Conservation (phyloP, 1,284 basidiomycete genomes). For the Leccinum pachyderme region DNA sequence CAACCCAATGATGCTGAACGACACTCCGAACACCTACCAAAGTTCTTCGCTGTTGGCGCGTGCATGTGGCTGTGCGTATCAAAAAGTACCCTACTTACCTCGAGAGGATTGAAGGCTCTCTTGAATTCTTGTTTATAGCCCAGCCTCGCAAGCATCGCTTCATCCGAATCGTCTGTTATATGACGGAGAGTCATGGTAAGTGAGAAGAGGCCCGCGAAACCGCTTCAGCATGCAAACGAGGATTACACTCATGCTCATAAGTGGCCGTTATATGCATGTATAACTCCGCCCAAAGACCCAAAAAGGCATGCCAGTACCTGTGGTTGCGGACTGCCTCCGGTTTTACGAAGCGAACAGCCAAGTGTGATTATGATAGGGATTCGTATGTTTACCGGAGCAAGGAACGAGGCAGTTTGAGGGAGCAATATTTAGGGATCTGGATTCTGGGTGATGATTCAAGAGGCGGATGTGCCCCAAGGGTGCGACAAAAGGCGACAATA, state of each 20-base stretch:
- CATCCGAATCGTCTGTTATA: background rate
- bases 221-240: background rate
- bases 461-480: too few species aligned
- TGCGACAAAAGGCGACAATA: too few species aligned
- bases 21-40: constrained; percentile 34
- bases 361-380: too few species aligned
- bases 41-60: background rate
- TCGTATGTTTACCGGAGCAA: too few species aligned
- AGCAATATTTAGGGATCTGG: too few species aligned
- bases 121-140: background rate
- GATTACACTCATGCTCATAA: too few species aligned
- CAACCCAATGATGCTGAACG: constrained; percentile 41
- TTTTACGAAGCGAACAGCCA: too few species aligned
- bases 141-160: background rate
- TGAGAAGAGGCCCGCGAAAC: background rate
- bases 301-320: too few species aligned
- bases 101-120: background rate
- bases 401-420: too few species aligned
- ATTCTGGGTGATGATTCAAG: too few species aligned
- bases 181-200: background rate
- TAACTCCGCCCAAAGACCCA: background rate
- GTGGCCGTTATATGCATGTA: too few species aligned
- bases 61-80: background rate
- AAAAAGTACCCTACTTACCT: background rate
- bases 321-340: background rate